Conservation (phyloP, 345 rosid genomes). For the Euphorbia lathyris region DNA sequence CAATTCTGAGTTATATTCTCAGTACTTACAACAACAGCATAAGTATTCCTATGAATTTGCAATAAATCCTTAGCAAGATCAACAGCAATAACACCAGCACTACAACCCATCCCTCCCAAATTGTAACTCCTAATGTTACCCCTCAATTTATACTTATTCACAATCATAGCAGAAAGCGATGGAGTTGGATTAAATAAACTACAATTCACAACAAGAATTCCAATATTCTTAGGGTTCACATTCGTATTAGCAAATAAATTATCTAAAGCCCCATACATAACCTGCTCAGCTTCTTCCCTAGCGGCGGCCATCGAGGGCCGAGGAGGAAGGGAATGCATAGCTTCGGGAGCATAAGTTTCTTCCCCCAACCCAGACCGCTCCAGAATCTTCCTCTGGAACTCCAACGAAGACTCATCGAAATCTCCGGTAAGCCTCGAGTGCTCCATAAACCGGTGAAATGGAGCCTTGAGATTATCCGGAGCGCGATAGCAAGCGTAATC, state of each 20-base stretch:
- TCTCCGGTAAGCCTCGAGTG: slow-evolving; percentile 23
- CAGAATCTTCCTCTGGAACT: slow-evolving; percentile 25
- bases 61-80: slow-evolving; percentile 23
- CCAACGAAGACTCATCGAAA: slow-evolving; percentile 23
- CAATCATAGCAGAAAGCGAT: slow-evolving; percentile 21
- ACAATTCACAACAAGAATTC: slow-evolving; percentile 27
- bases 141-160: slow-evolving; percentile 24
- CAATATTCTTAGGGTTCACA: slow-evolving; percentile 22
- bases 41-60: slow-evolving; percentile 24
- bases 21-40: slow-evolving; percentile 26
- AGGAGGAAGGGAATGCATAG: slow-evolving; percentile 26
- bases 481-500: slow-evolving; percentile 21
- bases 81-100: slow-evolving; percentile 26
- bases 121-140: slow-evolving; percentile 22
- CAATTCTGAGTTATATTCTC: slow-evolving; percentile 30
- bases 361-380: slow-evolving; percentile 23
- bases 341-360: slow-evolving; percentile 26
- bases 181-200: slow-evolving; percentile 28
- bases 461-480: slow-evolving; percentile 18
- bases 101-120: slow-evolving; percentile 30
- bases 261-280: slow-evolving; percentile 28
- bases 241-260: slow-evolving; percentile 13
- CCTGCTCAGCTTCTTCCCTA: slow-evolving; percentile 23
- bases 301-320: slow-evolving; percentile 19
- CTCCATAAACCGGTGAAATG: slow-evolving; percentile 15